Conservation (phyloP, 805 yeast genomes). For the Saturnispora kantuleensis region DNA sequence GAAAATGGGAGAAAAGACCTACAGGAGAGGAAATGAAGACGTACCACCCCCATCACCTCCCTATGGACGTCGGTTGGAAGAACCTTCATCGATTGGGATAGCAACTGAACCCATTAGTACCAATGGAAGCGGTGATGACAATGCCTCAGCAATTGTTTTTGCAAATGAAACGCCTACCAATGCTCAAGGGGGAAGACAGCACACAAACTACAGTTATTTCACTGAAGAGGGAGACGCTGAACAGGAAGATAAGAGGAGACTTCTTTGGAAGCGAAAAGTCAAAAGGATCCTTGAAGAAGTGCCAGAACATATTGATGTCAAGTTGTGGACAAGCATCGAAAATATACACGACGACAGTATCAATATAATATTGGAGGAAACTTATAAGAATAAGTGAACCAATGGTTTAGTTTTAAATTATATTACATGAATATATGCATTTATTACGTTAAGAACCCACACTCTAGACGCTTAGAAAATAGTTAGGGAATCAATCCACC, state of each 20-base stretch:
- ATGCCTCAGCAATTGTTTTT: no score
- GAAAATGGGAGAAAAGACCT: constrained; percentile 2
- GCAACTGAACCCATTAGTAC: no score
- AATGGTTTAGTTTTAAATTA: not conserved
- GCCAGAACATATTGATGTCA: constrained; percentile 31
- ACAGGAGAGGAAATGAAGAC: not conserved
- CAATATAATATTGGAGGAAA: constrained; percentile 9
- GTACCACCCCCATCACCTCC: constrained; percentile 1
- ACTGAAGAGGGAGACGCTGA: not conserved
- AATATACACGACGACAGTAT: constrained; percentile 31
- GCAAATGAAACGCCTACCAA: no score
- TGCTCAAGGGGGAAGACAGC: no score
- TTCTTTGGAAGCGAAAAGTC: constrained; percentile 48
- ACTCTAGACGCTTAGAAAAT: constrained; percentile 8
- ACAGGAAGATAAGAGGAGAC: constrained; percentile 37
- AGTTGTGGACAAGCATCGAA: constrained; percentile 34
- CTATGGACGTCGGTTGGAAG: not conserved
- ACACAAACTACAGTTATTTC: not conserved
- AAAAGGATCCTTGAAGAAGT: constrained; percentile 31
- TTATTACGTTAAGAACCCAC: constrained; percentile 12
- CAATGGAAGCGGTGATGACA: no score
- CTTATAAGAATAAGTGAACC: not conserved
- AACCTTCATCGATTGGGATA: no score
- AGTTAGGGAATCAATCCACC: constrained; percentile 3
- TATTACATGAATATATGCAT: not conserved